Evolutionary conservation across 352 stramenopile species (phyloP), one percentile per base, ranked within the genome.

Genomic region (Phytophthora megakarya): DNA sequence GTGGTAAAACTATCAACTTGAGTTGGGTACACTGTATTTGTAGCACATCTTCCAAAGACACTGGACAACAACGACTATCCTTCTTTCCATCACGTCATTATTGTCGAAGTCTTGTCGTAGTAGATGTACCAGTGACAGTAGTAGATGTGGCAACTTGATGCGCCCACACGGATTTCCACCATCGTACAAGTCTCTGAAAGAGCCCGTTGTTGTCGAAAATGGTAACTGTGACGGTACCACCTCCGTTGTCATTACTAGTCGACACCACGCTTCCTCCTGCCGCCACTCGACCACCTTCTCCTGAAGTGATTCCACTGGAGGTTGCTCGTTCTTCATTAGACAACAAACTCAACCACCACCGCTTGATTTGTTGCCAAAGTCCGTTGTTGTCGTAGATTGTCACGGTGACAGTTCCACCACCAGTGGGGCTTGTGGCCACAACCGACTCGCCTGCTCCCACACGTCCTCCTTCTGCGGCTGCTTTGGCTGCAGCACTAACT

Each of bases 361-460:
- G 23, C 48, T 54, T 53, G 40, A 61, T 61, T 40, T 49, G 40
- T 28, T 66, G 58, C 28, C 28, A 66, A 3, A 66, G 48, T 10
- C 58, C 58, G n/a, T 66, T 66, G 40, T 66, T 61, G 23, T 52
- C 42, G 49, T 54, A 66, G 15, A 66, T 12, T 11, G 58, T 54
- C 7, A 66, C 58, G 0, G 48, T 66, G 16, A 66, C 33, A 12
- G 58, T 61, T 4, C 44, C 39, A 7, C 54, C 58, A 37, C 49
- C 58, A 13, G 39, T 61, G 22, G 16, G 18, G 26, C 23, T 25
- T 23, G 8, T 30, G 6, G 58, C 46, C 15, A 66, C 39, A 19
- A 66, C 40, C 2, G 58, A 49, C 8, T 22, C 42, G 25, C 58
- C 58, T 25, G 58, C 48, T 35, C 58, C 58, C 0, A 35, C 21